These are phyloP conservation scores for Cocos nucifera DNA, from an alignment of 176 grass and related monocot species.

Conservation along the genomic window DNA sequence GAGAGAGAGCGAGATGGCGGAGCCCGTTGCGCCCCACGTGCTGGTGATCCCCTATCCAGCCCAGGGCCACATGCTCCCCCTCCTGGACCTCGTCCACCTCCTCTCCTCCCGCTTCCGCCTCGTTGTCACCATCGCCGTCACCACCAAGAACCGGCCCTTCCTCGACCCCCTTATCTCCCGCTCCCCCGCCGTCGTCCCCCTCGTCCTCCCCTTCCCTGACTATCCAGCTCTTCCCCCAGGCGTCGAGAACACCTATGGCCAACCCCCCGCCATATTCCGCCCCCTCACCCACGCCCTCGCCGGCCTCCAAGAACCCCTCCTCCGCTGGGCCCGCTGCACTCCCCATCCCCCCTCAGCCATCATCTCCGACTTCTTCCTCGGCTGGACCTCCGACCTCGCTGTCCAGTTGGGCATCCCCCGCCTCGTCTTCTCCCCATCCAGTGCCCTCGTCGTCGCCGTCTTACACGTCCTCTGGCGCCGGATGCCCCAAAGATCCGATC, in stretches of 20 bases:
- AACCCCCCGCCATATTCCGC: slow-evolving; percentile 5
- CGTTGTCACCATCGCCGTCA: slow-evolving; percentile 37
- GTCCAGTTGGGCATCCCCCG: slow-evolving; percentile 30
- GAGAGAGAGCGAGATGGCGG: not conserved
- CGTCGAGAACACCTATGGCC: slow-evolving; percentile 31
- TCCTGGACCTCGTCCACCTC: slow-evolving; percentile 37
- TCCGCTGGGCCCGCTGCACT: slow-evolving; percentile 17
- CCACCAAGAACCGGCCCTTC: slow-evolving; percentile 33
- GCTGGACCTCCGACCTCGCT: slow-evolving; percentile 50
- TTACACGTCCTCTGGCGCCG: slow-evolving; percentile 37
- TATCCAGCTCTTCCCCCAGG: slow-evolving; percentile 33
- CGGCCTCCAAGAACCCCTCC: slow-evolving; percentile 25
- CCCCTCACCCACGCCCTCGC: not conserved
- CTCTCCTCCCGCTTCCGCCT: slow-evolving; percentile 22
- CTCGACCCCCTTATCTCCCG: slow-evolving; percentile 48
- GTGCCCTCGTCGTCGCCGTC: slow-evolving; percentile 29
- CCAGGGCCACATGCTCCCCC: slow-evolving; percentile 52
- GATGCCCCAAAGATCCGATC: slow-evolving; percentile 5
- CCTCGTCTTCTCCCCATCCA: slow-evolving; percentile 38
- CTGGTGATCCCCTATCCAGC: slow-evolving; percentile 45
- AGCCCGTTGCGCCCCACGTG: slow-evolving; percentile 21
- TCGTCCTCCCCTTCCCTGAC: slow-evolving; percentile 47
- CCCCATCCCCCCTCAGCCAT: slow-evolving; percentile 24
- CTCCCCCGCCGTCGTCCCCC: slow-evolving; percentile 29
- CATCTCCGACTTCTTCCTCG: slow-evolving; percentile 48